Percentiles rank a stretch among this genome's conserved stretches.
phyloP scores from a whole-genome alignment of 1,139 yeast species.

The Yamadazyma atlantica region DNA sequence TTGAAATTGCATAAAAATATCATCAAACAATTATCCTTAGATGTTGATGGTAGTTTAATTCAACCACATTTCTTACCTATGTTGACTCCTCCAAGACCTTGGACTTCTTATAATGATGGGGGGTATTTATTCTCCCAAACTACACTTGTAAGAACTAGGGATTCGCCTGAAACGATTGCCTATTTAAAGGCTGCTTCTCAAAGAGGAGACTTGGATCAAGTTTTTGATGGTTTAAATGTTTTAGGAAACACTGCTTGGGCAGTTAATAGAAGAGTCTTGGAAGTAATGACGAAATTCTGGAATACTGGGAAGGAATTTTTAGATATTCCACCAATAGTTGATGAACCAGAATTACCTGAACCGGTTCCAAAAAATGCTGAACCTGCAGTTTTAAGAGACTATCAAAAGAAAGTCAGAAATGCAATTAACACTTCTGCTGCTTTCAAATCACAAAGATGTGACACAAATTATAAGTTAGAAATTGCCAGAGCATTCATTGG shows the following conservation, averaged over 20 bases:
- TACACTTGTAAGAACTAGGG: slow-evolving; percentile 71
- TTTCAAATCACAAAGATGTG: slow-evolving; percentile 86
- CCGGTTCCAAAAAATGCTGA: slow-evolving; percentile 68
- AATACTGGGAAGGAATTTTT: slow-evolving; percentile 77
- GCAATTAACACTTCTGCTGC: slow-evolving; percentile 62
- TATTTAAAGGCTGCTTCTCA: slow-evolving; percentile 84
- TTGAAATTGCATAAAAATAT: slow-evolving; percentile 73
- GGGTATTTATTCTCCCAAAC: slow-evolving; percentile 73
- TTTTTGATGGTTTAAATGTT: slow-evolving; percentile 83
- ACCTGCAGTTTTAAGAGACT: slow-evolving; percentile 67
- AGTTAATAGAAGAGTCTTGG: slow-evolving; percentile 69
- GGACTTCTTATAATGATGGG: slow-evolving; percentile 81
- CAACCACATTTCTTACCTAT: slow-evolving; percentile 93
- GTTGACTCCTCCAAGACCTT: slow-evolving; percentile 85
- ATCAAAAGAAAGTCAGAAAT: slow-evolving; percentile 61
- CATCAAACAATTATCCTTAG: slow-evolving; percentile 65
- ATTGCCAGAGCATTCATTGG: slow-evolving; percentile 91
- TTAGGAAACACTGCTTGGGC: slow-evolving; percentile 94
- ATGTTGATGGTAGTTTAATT: slow-evolving; percentile 61
- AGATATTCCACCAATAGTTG: slow-evolving; percentile 71
- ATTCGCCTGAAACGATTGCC: slow-evolving; percentile 87
- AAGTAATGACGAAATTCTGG: slow-evolving; percentile 78
- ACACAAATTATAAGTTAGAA: slow-evolving; percentile 87
- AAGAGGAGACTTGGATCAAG: slow-evolving; percentile 59
- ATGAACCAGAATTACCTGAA: slow-evolving; percentile 58